These are phyloP conservation scores for Staphylotrichum tortipilum DNA, from an alignment of 495 filamentous ascomycete genomes.

Conservation along the genomic window DNA sequence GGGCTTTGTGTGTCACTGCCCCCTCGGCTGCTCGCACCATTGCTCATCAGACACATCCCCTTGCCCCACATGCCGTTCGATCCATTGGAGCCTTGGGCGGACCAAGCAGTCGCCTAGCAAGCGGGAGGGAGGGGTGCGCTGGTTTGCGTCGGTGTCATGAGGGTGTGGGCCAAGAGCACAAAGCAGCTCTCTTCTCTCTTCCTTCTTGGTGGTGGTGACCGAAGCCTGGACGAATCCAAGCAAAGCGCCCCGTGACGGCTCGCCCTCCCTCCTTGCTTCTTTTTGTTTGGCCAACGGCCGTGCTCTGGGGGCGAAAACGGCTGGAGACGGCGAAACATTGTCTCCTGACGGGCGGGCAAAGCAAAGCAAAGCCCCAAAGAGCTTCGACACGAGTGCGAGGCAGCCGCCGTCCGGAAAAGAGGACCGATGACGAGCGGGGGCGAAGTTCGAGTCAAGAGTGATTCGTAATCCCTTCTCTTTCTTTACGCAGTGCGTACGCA, in stretches of 20 bases:
- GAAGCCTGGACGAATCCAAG: slow-evolving; percentile 27
- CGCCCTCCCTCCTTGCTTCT: slow-evolving; percentile 12
- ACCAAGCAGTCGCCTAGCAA: slow-evolving; percentile 1
- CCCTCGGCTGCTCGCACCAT: slow-evolving; percentile 8
- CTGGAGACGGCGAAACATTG: slow-evolving; percentile 18
- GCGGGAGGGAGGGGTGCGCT: not conserved
- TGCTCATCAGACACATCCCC: slow-evolving; percentile 10
- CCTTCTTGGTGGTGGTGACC: not conserved
- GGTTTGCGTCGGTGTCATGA: slow-evolving; percentile 2
- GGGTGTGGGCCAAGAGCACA: slow-evolving; percentile 6
- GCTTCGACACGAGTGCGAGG: not conserved
- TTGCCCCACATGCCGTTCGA: slow-evolving; percentile 5
- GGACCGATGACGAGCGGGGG: slow-evolving; percentile 2
- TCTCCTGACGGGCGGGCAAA: slow-evolving; percentile 4
- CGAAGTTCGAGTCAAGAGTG: slow-evolving; percentile 1
- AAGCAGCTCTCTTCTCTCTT: not conserved
- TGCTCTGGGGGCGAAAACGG: slow-evolving; percentile 14
- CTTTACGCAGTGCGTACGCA: not conserved
- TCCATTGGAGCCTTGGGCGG: not conserved
- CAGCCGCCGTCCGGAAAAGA: not conserved
- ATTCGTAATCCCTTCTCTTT: too few relatives aligned
- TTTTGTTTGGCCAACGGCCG: not conserved
- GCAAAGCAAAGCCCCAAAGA: too few relatives aligned
- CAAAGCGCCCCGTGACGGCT: slow-evolving; percentile 33
- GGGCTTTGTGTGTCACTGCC: slow-evolving; percentile 26